Evolutionary conservation across 2,329 filamentous ascomycete species (phyloP), one percentile per base, ranked within the genome.

Genomic region (Aspergillus uvarum): DNA sequence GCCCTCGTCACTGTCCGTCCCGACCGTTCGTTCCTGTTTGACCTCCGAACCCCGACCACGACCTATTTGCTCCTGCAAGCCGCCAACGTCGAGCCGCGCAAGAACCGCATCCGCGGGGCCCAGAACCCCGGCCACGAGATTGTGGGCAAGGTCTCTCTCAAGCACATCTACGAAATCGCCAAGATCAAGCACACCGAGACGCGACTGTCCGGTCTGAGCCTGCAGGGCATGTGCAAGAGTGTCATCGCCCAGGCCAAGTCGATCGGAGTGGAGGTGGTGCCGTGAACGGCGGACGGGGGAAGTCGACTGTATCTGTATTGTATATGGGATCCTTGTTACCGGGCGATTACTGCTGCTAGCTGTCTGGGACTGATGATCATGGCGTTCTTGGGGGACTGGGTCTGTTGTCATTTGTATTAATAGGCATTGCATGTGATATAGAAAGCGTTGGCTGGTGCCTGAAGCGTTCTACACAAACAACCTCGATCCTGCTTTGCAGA

Each of bases 151-250:
- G 84, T 99, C 58, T 95, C 89, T 70, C 80, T 99, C 71, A 99
- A 99, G 82, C 95, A 99, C 79, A 82, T 99, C 22, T 98, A 92
- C 79, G 94, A 98, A 80, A 98, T 99, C 77, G 95, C 95, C 66
- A 93, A 91, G 83, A 96, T 99, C 72, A 99, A 99, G 84, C 89
- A 91, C 67, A 81, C 84, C 56, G 91, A 95, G 77, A 79, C 88
- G 63, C 83, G 91, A 60, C 77, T 94, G 63, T 91, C 89, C 2
- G 90, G 89, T 2, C 74, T 91, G 68, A 83, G 85, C 51, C 76
- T 93, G 56, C 82, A 92, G 74, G 88, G 88, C 1, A 72, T 94
- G 29, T 92, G 89, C 79, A 87, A 84, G 77, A 86, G 87, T 57
- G 81, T 94, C 62, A 91, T 94, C 67, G 87, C 81, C 66, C 88